These are phyloP conservation scores for Sporothrix luriei DNA, from an alignment of 2,329 filamentous ascomycete genomes.

Conservation along the genomic window DNA sequence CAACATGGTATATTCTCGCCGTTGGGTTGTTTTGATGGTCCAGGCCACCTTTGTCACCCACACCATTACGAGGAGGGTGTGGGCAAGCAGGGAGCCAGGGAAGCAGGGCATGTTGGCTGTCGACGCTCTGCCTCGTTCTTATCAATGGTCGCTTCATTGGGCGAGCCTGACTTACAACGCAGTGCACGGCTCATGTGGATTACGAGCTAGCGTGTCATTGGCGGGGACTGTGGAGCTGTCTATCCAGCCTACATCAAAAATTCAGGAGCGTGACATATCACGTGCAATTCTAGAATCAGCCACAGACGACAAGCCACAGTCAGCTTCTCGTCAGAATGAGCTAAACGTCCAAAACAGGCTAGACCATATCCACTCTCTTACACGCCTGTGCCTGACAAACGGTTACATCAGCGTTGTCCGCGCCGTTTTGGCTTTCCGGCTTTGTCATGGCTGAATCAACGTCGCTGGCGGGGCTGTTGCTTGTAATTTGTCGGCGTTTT, in stretches of 20 bases:
- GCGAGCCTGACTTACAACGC: background rate
- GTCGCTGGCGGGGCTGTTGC: background rate
- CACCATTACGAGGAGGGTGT: background rate
- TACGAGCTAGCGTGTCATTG: conserved; percentile 11
- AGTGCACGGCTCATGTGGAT: background rate
- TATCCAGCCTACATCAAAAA: no score
- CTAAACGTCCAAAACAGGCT: background rate
- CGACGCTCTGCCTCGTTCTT: background rate
- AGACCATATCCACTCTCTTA: background rate
- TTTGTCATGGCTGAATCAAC: conserved; percentile 37
- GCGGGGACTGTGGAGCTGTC: background rate
- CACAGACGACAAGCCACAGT: conserved; percentile 21
- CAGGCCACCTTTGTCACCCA: background rate
- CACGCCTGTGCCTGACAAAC: conserved; percentile 30
- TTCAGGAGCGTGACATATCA: background rate
- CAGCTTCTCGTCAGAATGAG: background rate
- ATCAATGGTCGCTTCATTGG: conserved; percentile 18
- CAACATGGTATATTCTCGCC: background rate
- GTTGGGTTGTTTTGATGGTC: background rate
- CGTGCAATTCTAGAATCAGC: conserved; percentile 25
- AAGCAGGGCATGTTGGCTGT: background rate
- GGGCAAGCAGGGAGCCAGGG: background rate
- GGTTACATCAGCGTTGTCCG: conserved; percentile 31
- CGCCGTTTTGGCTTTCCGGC: background rate
- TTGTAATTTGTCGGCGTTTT: background rate